Evolutionary conservation across 1,284 basidiomycete genomes (phyloP).

Genomic region (Malassezia pachydermatis): DNA sequence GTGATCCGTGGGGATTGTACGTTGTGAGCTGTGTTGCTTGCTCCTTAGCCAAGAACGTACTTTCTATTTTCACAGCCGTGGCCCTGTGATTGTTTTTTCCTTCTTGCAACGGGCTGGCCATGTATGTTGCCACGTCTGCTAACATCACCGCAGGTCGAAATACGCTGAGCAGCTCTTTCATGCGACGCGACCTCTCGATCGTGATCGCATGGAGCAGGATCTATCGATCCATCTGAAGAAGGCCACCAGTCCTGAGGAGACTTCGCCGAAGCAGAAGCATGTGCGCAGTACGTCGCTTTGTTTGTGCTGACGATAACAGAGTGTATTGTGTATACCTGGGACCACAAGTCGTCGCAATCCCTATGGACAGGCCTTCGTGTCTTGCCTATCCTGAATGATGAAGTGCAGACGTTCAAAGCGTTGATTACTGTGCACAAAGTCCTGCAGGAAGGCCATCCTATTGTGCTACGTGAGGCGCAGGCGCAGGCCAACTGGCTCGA

Average conservation of each 20-base stretch:
- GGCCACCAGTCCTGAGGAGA: slow-evolving; percentile 43
- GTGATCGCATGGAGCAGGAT: slow-evolving; percentile 45
- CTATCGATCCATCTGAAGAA: slow-evolving; percentile 46
- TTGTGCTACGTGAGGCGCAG: slow-evolving; percentile 42
- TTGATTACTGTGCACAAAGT: slow-evolving; percentile 47
- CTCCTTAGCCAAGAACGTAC: too few relatives aligned
- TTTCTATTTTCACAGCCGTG: too few relatives aligned
- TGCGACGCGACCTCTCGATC: slow-evolving; percentile 43
- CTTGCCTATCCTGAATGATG: slow-evolving; percentile 46
- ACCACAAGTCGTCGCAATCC: slow-evolving; percentile 45
- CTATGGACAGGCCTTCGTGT: slow-evolving; percentile 45
- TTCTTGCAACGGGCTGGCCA: too few relatives aligned
- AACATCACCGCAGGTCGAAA: slow-evolving; percentile 8
- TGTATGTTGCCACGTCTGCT: background rate
- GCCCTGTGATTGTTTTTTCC: too few relatives aligned
- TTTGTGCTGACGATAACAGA: too few relatives aligned
- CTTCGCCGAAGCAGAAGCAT: slow-evolving; percentile 48
- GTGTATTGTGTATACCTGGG: slow-evolving; percentile 49
- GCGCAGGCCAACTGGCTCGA: slow-evolving; percentile 47
- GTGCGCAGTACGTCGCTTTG: slow-evolving; percentile 35
- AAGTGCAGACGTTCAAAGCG: slow-evolving; percentile 48
- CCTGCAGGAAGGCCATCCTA: slow-evolving; percentile 44
- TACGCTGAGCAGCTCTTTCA: slow-evolving; percentile 11
- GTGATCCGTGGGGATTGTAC: too few relatives aligned
- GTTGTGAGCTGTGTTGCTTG: too few relatives aligned